These are phyloP conservation scores for Mycena rosella DNA, from an alignment of 768 basidiomycete genomes.

Conservation along the genomic window DNA sequence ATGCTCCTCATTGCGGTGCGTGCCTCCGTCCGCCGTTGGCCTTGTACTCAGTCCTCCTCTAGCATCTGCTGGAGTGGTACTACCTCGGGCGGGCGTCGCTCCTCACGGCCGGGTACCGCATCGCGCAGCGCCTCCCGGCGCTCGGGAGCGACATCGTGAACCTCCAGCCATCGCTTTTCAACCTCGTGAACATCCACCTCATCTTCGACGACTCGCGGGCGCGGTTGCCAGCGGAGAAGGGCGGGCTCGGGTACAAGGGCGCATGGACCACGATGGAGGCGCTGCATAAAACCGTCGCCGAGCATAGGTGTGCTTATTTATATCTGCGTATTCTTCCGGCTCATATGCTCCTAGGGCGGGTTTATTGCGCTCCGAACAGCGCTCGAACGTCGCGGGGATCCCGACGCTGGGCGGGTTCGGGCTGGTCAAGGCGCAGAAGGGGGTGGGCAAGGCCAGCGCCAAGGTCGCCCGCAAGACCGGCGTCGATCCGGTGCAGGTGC, in stretches of 20 bases:
- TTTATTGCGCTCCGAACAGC: conserved; percentile 48
- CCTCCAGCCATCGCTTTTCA: conserved; percentile 71
- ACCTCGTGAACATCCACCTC: conserved; percentile 65
- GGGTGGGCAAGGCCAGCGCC: conserved; percentile 43
- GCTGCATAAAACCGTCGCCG: conserved; percentile 67
- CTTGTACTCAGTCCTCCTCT: background rate
- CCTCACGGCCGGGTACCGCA: conserved; percentile 43
- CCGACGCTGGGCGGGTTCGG: conserved; percentile 53
- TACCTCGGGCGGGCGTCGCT: conserved; percentile 62
- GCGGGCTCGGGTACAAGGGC: conserved; percentile 74
- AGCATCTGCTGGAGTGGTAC: conserved; percentile 66
- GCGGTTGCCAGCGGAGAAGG: conserved; percentile 63
- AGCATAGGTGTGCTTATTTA: too few relatives aligned
- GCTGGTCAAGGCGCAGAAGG: conserved; percentile 44
- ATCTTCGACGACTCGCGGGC: conserved; percentile 78
- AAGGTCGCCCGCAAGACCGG: conserved; percentile 44
- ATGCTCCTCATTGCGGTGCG: conserved; percentile 71
- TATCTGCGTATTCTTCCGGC: too few relatives aligned
- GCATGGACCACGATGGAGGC: conserved; percentile 71
- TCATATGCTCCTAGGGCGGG: too few relatives aligned
- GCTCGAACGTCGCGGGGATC: conserved; percentile 58
- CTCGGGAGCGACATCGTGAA: conserved; percentile 64
- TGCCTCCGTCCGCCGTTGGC: background rate
- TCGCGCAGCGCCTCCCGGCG: conserved; percentile 58
- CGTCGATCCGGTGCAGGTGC: conserved; percentile 44